Conservation (phyloP, 768 basidiomycete genomes). For the Calocybe gangraenosa region DNA sequence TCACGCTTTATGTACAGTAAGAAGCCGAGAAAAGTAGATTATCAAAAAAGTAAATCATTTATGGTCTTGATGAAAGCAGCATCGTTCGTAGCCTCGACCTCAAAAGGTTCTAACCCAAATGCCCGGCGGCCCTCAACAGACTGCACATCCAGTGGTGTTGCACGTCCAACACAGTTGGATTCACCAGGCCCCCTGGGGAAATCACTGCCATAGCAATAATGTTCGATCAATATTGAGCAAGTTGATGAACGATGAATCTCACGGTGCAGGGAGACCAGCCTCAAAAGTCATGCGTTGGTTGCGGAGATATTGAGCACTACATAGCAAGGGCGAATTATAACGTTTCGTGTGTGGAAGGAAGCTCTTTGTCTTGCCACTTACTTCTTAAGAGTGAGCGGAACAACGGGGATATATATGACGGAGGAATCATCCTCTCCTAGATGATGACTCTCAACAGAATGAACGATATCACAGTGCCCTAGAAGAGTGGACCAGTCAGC, state of each 20-base stretch:
- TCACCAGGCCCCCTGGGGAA: slow-evolving; percentile 53
- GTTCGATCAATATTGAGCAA: neutral
- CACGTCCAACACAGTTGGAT: slow-evolving; percentile 36
- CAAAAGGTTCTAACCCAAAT: slow-evolving; percentile 25
- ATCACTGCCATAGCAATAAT: slow-evolving; percentile 28
- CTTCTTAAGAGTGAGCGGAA: slow-evolving; percentile 47
- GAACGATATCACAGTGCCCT: slow-evolving; percentile 56
- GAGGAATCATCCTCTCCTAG: slow-evolving; percentile 46
- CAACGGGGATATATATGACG: slow-evolving; percentile 54
- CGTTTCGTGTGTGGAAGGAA: no score
- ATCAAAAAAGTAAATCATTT: neutral
- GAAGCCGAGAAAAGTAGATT: no score
- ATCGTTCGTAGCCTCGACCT: neutral
- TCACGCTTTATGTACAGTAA: no score
- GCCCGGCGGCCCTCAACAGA: slow-evolving; percentile 31
- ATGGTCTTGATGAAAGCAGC: neutral
- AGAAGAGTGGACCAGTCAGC: neutral
- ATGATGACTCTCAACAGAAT: slow-evolving; percentile 51
- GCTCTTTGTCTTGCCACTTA: no score
- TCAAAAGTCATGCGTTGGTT: slow-evolving; percentile 44
- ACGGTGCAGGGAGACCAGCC: slow-evolving; percentile 48
- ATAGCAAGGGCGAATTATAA: neutral
- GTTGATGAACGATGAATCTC: slow-evolving; percentile 13
- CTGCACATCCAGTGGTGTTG: slow-evolving; percentile 27
- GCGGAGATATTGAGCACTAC: slow-evolving; percentile 45